A percentile compares a stretch with the other conserved stretches of the same genome.
Conservation (phyloP, 2,329 filamentous ascomycete species). For the Aspergillus clavatus region DNA sequence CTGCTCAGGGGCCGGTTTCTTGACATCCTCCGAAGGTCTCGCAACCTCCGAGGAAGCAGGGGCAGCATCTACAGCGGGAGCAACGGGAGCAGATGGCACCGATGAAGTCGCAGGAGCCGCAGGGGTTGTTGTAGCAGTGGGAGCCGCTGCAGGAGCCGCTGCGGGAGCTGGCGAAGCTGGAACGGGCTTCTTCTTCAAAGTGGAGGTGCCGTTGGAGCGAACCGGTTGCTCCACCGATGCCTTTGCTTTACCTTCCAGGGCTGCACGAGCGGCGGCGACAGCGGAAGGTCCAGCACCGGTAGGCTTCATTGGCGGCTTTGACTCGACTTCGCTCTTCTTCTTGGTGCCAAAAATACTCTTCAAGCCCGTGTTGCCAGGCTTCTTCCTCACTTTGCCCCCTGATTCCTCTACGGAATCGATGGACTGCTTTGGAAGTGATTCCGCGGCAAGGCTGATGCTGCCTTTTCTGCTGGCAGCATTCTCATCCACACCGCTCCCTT, state of each 20-base stretch:
- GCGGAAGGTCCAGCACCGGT: slow-evolving; percentile 31
- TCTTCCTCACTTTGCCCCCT: slow-evolving; percentile 43
- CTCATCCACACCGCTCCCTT: slow-evolving; percentile 16
- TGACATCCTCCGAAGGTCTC: slow-evolving; percentile 4
- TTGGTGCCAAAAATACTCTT: slow-evolving; percentile 43
- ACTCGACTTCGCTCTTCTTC: slow-evolving; percentile 29
- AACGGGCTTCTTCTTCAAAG: slow-evolving; percentile 34
- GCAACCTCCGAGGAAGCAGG: slow-evolving; percentile 9
- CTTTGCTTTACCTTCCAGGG: slow-evolving; percentile 37
- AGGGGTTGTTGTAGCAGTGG: no score
- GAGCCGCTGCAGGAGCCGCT: no score
- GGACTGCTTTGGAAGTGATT: slow-evolving; percentile 32
- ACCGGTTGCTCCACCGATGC: slow-evolving; percentile 26
- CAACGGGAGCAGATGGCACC: slow-evolving; percentile 8
- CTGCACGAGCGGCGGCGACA: slow-evolving; percentile 41
- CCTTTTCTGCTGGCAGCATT: slow-evolving; percentile 11
- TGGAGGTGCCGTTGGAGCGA: slow-evolving; percentile 22
- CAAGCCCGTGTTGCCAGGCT: slow-evolving; percentile 37
- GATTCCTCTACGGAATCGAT: slow-evolving; percentile 28
- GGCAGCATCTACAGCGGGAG: slow-evolving; percentile 6
- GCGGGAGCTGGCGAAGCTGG: slow-evolving; percentile 13
- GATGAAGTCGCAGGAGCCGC: no score
- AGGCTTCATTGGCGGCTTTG: slow-evolving; percentile 29
- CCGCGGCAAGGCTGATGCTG: slow-evolving; percentile 18
- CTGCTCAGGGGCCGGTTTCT: slow-evolving; percentile 17